Base-by-base conservation (phyloP, 1,139 yeast genomes). In the Lodderomyces margitis region DNA sequence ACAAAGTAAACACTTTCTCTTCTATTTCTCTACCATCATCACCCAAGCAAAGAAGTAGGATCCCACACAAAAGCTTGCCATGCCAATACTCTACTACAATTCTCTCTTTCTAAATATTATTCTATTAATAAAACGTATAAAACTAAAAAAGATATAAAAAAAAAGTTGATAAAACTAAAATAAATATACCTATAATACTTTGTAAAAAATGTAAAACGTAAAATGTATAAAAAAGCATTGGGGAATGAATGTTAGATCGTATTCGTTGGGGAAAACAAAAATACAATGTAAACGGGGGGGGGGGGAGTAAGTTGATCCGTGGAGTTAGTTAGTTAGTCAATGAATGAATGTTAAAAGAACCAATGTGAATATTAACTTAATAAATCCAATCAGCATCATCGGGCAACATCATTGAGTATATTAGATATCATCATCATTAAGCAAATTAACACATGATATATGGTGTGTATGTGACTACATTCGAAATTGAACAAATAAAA, bases 101-200 rank as follows among this genome's bases (percentile, higher is more conserved):
- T 24, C 4, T 12, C 12, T 25, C 15, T 25, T 28, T 28, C 32
- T 28, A 28, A 28, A 28, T 28, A 28, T 28, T 28, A 28, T 28
- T 28, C 32, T 28, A 28, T 28, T 28, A 28, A 28, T n/a, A n/a
- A 28, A 28, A 28, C 32, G 32, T 28, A 23, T 23, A 23, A 23
- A 23, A 23, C 25, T 23, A 23, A 23, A 23, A 23, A 10, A 23
- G n/a, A 23, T 23, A 23, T 8, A 23, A 23, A 23, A 23, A 23
- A 23, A 23, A 23, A 23, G n/a, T 6, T 8, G 9, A 23, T 23
- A 28, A 28, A 28, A 28, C 32, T 28, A 28, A 28, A 15, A 28
- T 15, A 28, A 7, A 28, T 15, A 28, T 28, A 28, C 32, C 32
- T 28, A 28, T 28, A 28, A 28, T 28, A 28, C 32, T 15, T 28